These are phyloP conservation scores for Priceomyces medius DNA, from an alignment of 805 yeast species.

Conservation along the genomic window DNA sequence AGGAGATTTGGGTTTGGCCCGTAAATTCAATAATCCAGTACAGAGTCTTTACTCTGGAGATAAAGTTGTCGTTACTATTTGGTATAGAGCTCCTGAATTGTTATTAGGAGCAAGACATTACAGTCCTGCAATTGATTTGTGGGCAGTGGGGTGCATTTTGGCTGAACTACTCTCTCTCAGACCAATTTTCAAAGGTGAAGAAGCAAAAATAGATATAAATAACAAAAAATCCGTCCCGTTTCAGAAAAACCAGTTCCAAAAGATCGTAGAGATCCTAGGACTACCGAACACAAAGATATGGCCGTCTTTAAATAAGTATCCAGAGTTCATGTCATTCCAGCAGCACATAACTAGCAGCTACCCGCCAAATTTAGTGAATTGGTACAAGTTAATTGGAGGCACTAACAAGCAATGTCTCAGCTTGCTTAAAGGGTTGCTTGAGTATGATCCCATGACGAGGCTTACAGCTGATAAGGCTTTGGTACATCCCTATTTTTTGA, in stretches of 20 bases:
- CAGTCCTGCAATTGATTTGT: constrained; percentile 86
- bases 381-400: constrained; percentile 87
- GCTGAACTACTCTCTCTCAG: constrained; percentile 86
- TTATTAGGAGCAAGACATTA: constrained; percentile 89
- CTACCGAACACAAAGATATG: constrained; percentile 78
- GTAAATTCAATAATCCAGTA: constrained; percentile 81
- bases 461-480: constrained; percentile 77
- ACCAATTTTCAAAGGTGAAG: constrained; percentile 97
- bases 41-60: constrained; percentile 89
- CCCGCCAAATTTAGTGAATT: constrained; percentile 69
- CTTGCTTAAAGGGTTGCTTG: constrained; percentile 61
- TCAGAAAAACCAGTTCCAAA: constrained; percentile 87
- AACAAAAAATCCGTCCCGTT: constrained; percentile 91
- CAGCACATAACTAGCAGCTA: constrained; percentile 50
- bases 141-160: constrained; percentile 95
- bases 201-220: constrained; percentile 80
- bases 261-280: constrained; percentile 90
- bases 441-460: constrained; percentile 80
- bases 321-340: constrained; percentile 61
- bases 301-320: constrained; percentile 77
- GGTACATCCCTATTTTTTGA: constrained; percentile 75
- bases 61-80: constrained; percentile 93
- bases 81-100: constrained; percentile 95
- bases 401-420: constrained; percentile 66
- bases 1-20: constrained; percentile 91